Evolutionary conservation across 1,284 basidiomycete species (phyloP).

Genomic region (Trichosporon sp.): DNA sequence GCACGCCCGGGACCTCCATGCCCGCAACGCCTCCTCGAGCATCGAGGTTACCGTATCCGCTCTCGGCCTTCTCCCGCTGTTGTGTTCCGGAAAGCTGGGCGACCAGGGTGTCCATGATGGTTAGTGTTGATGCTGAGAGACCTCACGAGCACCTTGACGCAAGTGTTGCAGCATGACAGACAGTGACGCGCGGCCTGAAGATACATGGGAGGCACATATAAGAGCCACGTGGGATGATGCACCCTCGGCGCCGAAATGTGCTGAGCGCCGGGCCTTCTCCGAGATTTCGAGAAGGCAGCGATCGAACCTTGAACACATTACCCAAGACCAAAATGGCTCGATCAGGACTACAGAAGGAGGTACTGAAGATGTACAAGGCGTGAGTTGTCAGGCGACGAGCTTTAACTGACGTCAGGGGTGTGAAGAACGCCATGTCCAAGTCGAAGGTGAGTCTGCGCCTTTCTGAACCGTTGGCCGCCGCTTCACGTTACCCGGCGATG

Average conservation of each 20-base stretch:
- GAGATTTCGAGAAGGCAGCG: not conserved
- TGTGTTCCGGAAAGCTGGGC: slow-evolving; percentile 54
- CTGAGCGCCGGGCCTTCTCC: not conserved
- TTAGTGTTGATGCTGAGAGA: slow-evolving; percentile 1
- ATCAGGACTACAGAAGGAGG: slow-evolving; percentile 48
- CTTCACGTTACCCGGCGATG: not conserved
- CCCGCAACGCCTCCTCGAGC: slow-evolving; percentile 37
- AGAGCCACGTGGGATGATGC: not conserved
- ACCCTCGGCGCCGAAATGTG: not conserved
- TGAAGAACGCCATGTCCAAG: slow-evolving; percentile 39
- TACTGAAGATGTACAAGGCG: slow-evolving; percentile 43
- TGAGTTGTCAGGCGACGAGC: not conserved
- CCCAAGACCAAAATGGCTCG: slow-evolving; percentile 26
- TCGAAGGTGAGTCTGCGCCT: slow-evolving; percentile 23
- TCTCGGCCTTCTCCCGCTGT: slow-evolving; percentile 49
- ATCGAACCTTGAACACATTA: not conserved
- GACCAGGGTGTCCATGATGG: slow-evolving; percentile 70
- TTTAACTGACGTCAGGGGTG: slow-evolving; percentile 27
- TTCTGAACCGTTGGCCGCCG: not conserved
- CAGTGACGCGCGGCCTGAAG: slow-evolving; percentile 16
- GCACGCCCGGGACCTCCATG: slow-evolving; percentile 45
- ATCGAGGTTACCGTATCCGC: slow-evolving; percentile 62
- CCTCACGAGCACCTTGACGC: not conserved
- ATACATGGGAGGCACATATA: not conserved
- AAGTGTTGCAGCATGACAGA: slow-evolving; percentile 3